phyloP scores from a whole-genome alignment of 1,284 basidiomycete genomes.

The Retiboletus flavoniger region DNA sequence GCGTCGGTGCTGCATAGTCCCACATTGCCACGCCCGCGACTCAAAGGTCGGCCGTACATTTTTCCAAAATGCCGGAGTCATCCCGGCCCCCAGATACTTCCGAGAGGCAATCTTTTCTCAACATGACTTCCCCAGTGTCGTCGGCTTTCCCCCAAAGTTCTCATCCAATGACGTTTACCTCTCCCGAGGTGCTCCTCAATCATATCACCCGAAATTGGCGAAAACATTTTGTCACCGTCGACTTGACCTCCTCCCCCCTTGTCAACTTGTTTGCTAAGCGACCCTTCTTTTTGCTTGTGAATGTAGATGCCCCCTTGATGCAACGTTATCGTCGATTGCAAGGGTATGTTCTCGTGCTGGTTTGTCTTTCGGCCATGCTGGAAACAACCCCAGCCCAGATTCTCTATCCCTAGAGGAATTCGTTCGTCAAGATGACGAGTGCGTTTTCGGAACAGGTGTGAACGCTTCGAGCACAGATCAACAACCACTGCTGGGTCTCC shows the following conservation, averaged over 20 bases:
- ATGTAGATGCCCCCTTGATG: conserved; percentile 82
- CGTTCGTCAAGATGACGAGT: conserved; percentile 58
- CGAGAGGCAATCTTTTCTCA: conserved; percentile 19
- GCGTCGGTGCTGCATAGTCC: conserved; percentile 12
- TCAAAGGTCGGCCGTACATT: background rate
- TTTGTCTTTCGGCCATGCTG: conserved; percentile 5
- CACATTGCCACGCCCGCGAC: background rate
- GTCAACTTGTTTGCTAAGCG: conserved; percentile 78
- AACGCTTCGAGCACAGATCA: conserved; percentile 1
- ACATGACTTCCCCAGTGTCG: conserved; percentile 27
- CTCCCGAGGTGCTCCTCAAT: conserved; percentile 62
- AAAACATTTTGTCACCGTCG: conserved; percentile 77
- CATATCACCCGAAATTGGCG: conserved; percentile 85
- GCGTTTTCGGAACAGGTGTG: conserved; percentile 49
- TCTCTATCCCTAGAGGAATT: conserved; percentile 65
- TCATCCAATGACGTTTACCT: conserved; percentile 44
- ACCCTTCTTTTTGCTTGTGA: conserved; percentile 88
- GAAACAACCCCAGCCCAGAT: conserved; percentile 20
- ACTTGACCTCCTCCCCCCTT: conserved; percentile 59
- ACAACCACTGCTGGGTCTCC: conserved; percentile 36
- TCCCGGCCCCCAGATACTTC: conserved; percentile 2
- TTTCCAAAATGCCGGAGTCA: conserved; percentile 1
- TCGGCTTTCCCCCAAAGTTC: conserved; percentile 25
- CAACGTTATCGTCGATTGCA: conserved; percentile 53
- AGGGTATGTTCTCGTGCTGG: conserved; percentile 39